Conservation (phyloP, 805 yeast genomes). For the Kurtzmaniella fragi region DNA sequence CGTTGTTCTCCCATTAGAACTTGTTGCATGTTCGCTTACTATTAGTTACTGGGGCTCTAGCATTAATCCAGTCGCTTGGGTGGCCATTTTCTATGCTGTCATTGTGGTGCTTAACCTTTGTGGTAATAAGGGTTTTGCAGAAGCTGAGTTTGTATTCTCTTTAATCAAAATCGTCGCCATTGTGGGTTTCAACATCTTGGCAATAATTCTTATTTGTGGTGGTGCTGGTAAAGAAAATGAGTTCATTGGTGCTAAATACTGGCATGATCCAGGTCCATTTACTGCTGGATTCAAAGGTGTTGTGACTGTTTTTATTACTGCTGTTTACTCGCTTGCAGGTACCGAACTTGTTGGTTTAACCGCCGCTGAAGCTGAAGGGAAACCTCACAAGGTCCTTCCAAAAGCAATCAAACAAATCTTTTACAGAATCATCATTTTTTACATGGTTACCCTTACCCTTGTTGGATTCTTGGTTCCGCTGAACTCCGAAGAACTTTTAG, state of each 20-base stretch:
- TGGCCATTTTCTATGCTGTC: conserved; percentile 46
- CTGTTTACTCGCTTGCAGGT: conserved; percentile 39
- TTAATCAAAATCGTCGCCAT: conserved; percentile 59
- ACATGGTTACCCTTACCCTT: conserved; percentile 41
- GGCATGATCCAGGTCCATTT: conserved; percentile 53
- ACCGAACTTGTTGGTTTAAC: conserved; percentile 38
- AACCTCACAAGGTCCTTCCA: conserved; percentile 34
- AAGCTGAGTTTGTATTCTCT: conserved; percentile 62
- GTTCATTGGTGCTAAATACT: conserved; percentile 46
- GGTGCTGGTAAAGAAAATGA: conserved; percentile 49
- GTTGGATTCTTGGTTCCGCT: conserved; percentile 54
- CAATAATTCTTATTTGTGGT: conserved; percentile 36
- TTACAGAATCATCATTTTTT: conserved; percentile 38
- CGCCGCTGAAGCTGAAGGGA: conserved; percentile 35
- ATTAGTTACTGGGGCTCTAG: conserved; percentile 35
- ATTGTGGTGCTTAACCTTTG: conserved; percentile 43
- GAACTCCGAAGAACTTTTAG: conserved; percentile 23
- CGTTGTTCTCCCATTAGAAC: conserved; percentile 37
- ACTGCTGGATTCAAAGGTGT: conserved; percentile 43
- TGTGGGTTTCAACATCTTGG: conserved; percentile 52
- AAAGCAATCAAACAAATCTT: conserved; percentile 39
- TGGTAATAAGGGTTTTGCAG: conserved; percentile 58
- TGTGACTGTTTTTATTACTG: conserved; percentile 34
- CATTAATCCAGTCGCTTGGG: conserved; percentile 55
- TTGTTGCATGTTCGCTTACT: conserved; percentile 38